A percentile compares a stretch with the other conserved stretches of the same genome.
Evolutionary conservation across 371 early-diverging fungal genomes (phyloP).

Genomic region (Zancudomyces culisetae): DNA sequence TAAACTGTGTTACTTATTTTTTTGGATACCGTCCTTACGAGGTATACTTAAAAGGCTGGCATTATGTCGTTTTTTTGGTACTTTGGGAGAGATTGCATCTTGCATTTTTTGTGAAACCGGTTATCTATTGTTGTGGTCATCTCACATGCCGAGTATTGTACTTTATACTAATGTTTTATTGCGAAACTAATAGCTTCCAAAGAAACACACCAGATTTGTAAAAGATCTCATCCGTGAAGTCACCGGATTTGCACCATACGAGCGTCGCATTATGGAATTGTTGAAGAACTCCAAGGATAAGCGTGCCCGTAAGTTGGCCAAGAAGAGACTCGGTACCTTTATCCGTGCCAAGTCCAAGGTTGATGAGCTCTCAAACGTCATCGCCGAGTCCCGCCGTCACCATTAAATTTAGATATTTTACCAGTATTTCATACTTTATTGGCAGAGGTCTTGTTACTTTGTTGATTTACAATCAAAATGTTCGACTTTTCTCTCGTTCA

Average conservation of each 20-base stretch:
- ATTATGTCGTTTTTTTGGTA: too few relatives aligned
- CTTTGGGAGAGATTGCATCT: too few relatives aligned
- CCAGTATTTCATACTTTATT: not conserved
- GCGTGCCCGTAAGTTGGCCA: constrained; percentile 97
- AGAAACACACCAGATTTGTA: constrained; percentile 77
- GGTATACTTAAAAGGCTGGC: too few relatives aligned
- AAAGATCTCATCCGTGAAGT: constrained; percentile 92
- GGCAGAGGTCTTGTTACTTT: not conserved
- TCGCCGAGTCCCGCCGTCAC: constrained; percentile 87
- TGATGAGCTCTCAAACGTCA: constrained; percentile 85
- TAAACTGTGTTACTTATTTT: too few relatives aligned
- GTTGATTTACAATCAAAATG: not conserved
- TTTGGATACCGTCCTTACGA: too few relatives aligned
- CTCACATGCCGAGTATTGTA: not conserved
- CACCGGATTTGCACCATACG: constrained; percentile 94
- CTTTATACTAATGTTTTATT: not conserved
- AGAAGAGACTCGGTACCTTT: constrained; percentile 94
- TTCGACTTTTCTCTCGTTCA: too few relatives aligned
- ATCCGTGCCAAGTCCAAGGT: constrained; percentile 96
- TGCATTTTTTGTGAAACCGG: too few relatives aligned
- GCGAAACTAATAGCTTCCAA: constrained; percentile 1
- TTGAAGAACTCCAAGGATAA: constrained; percentile 99
- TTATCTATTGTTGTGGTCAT: not conserved
- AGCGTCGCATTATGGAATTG: constrained; percentile 97
- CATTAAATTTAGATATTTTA: constrained; percentile 5